These are phyloP conservation scores for Solanum clarkiae DNA, from an alignment of 257 asterid species.

Conservation along the genomic window DNA sequence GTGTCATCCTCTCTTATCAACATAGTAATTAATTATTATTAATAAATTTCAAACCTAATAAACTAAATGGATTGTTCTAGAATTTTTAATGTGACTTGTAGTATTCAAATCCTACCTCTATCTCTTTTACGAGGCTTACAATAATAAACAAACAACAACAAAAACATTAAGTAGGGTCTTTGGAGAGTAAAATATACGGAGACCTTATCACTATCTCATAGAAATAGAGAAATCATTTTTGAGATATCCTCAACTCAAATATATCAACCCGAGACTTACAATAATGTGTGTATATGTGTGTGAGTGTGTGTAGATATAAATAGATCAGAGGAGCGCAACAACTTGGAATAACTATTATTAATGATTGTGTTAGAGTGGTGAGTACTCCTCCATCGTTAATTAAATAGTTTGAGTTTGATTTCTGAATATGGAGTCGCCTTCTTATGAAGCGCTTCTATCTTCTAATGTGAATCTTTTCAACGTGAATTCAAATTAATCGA, in stretches of 20 bases:
- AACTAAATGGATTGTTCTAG: neutral
- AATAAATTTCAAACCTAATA: neutral
- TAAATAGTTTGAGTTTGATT: neutral
- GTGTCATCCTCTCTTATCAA: no score
- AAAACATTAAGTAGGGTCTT: no score
- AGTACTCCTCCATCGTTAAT: neutral
- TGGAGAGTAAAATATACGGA: no score
- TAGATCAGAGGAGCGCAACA: neutral
- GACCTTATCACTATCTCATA: no score
- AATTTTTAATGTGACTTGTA: neutral
- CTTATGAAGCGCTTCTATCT: neutral
- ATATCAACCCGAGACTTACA: no score
- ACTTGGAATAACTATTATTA: neutral
- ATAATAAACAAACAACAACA: no score
- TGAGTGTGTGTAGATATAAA: no score
- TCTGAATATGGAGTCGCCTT: neutral
- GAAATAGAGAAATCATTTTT: no score
- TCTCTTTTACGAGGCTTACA: neutral
- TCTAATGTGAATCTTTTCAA: neutral
- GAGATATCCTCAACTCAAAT: no score
- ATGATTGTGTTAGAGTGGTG: neutral
- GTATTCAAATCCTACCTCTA: neutral
- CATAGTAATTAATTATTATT: neutral
- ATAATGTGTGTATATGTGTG: no score
- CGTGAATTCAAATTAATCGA: neutral